phyloP scores from a whole-genome alignment of 495 filamentous ascomycete species.

The Lasiosphaeria ovina region DNA sequence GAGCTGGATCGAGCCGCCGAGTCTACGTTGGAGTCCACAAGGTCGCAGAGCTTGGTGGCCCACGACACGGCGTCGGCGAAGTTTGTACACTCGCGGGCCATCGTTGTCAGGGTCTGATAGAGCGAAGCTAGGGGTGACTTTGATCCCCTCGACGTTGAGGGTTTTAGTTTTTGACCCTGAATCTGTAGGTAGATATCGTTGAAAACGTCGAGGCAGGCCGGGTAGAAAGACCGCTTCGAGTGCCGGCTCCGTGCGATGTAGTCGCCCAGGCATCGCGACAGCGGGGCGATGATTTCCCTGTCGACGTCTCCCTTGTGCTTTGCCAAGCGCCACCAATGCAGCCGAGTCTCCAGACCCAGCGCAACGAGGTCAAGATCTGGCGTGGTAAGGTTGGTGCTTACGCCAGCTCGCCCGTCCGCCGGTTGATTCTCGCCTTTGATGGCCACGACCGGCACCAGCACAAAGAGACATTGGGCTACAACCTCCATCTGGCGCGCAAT shows the following conservation, averaged over 20 bases:
- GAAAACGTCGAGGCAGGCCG: constrained; percentile 23
- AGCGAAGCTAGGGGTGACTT: constrained; percentile 36
- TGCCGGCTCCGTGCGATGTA: constrained; percentile 56
- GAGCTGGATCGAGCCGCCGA: constrained; percentile 45
- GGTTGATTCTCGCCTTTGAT: constrained; percentile 50
- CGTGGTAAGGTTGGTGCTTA: constrained; percentile 48
- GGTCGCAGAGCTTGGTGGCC: constrained; percentile 39
- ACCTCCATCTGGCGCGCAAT: constrained; percentile 67
- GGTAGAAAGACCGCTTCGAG: constrained; percentile 43
- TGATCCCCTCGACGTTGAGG: constrained; percentile 21
- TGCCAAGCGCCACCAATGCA: constrained; percentile 68
- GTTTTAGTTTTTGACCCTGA: constrained; percentile 20
- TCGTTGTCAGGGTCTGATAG: constrained; percentile 38
- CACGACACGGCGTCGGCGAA: constrained; percentile 48
- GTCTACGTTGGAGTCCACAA: constrained; percentile 33
- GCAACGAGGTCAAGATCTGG: constrained; percentile 63
- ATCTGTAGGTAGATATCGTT: constrained; percentile 28
- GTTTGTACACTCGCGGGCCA: constrained; percentile 45
- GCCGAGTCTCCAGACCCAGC: constrained; percentile 63
- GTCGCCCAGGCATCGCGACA: constrained; percentile 61
- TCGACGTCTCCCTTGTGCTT: constrained; percentile 65
- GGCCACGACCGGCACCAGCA: constrained; percentile 58
- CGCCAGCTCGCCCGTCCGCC: constrained; percentile 23
- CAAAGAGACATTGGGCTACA: constrained; percentile 64
- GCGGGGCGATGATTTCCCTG: constrained; percentile 69